Evolutionary conservation across 345 rosid species (phyloP).

Genomic region (Eucalyptus melliodora): DNA sequence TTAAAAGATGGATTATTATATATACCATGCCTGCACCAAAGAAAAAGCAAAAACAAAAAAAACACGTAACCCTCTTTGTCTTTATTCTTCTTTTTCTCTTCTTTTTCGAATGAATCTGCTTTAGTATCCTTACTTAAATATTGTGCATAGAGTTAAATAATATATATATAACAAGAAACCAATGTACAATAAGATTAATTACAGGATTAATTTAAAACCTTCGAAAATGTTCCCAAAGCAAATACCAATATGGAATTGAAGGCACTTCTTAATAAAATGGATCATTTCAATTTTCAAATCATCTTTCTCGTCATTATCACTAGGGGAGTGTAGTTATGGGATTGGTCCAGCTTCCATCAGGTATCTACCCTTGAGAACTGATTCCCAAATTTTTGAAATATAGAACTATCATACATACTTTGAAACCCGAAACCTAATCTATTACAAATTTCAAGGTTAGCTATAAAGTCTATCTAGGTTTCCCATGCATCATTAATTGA

Average conservation of each 20-base stretch:
- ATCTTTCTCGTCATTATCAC: not conserved
- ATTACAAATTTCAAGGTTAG: too few species aligned
- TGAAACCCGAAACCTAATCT: rapidly evolving
- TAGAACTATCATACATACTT: not conserved
- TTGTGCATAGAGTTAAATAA: not conserved
- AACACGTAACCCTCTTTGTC: not conserved
- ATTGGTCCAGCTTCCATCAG: not conserved
- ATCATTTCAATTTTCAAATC: not conserved
- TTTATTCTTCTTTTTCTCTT: not conserved
- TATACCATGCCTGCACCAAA: not conserved
- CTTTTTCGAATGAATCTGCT: not conserved
- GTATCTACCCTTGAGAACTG: rapidly evolving
- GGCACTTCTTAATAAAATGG: not conserved
- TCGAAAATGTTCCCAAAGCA: not conserved
- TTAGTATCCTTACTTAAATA: not conserved
- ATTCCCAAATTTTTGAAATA: not conserved
- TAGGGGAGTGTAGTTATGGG: rapidly evolving
- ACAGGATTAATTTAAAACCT: not conserved
- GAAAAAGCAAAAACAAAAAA: not conserved
- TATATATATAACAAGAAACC: not conserved
- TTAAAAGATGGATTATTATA: not conserved
- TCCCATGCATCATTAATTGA: not conserved
- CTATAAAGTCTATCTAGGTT: not conserved
- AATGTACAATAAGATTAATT: not conserved
- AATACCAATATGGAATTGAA: not conserved